phyloP scores from a whole-genome alignment of 306 rosid genomes.

The Cajanus cajan region DNA sequence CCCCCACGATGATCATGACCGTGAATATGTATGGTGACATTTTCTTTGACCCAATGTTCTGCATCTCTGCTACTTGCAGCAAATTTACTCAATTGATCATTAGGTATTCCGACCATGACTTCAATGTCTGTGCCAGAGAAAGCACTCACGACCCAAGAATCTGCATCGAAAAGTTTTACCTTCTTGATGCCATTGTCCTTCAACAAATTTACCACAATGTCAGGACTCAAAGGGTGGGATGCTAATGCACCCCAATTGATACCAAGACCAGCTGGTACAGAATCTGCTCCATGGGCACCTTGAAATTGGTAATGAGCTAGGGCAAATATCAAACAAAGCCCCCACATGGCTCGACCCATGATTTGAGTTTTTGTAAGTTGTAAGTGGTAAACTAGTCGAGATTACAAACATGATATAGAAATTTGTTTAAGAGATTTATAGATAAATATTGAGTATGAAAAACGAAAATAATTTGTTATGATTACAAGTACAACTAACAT shows the following conservation, averaged over 20 bases:
- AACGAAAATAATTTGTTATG: background rate
- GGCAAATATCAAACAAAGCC: constrained; percentile 3
- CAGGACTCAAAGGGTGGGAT: constrained; percentile 52
- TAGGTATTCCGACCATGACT: constrained; percentile 77
- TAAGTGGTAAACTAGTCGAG: background rate
- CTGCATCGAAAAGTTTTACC: constrained; percentile 79
- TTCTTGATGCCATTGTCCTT: constrained; percentile 75
- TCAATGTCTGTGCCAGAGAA: constrained; percentile 56
- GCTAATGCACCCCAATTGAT: constrained; percentile 74
- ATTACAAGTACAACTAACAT: background rate
- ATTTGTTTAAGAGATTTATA: background rate
- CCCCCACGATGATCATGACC: constrained; percentile 19
- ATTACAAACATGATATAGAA: background rate
- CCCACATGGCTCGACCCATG: constrained; percentile 35
- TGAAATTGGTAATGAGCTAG: constrained; percentile 20
- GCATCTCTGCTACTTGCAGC: constrained; percentile 32
- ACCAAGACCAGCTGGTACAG: constrained; percentile 44
- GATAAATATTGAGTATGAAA: background rate
- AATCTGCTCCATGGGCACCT: constrained; percentile 3
- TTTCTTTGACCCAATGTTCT: constrained; percentile 63
- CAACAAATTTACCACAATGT: constrained; percentile 52
- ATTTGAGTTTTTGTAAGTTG: constrained; percentile 4
- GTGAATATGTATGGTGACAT: constrained; percentile 47
- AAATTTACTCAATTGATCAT: constrained; percentile 45
- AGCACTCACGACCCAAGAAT: constrained; percentile 47